Conservation (phyloP, 495 filamentous ascomycete genomes). For the Podospora fimiseda region DNA sequence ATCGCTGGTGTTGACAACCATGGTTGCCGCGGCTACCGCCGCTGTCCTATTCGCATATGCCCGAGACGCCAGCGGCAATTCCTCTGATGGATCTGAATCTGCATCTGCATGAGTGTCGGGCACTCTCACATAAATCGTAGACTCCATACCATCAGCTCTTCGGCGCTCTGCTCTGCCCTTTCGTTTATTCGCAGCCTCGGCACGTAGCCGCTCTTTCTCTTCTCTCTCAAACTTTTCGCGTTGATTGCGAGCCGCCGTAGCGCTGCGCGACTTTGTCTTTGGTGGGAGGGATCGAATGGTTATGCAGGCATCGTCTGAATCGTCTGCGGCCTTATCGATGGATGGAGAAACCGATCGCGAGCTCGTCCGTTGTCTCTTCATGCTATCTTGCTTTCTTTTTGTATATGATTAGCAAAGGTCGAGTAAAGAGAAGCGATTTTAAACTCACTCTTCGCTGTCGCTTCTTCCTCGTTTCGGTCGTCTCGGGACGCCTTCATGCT, state of each 20-base stretch:
- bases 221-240: slow-evolving; percentile 61
- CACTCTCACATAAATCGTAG: slow-evolving; percentile 15
- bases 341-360: slow-evolving; percentile 62
- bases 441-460: slow-evolving; percentile 82
- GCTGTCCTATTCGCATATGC: slow-evolving; percentile 26
- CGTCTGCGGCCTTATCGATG: slow-evolving; percentile 41
- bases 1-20: slow-evolving; percentile 16
- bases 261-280: slow-evolving; percentile 13
- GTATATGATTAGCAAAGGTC: slow-evolving; percentile 10
- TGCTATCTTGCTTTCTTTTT: slow-evolving; percentile 40
- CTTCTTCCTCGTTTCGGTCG: slow-evolving; percentile 79
- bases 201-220: slow-evolving; percentile 59
- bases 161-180: slow-evolving; percentile 69
- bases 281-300: slow-evolving; percentile 38
- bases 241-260: slow-evolving; percentile 54
- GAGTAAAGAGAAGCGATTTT: slow-evolving; percentile 2
- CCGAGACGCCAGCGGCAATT: slow-evolving; percentile 44
- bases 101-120: slow-evolving; percentile 27
- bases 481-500: slow-evolving; percentile 45
- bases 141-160: slow-evolving; percentile 64
- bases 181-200: slow-evolving; percentile 64
- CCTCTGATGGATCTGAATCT: slow-evolving; percentile 59
- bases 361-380: slow-evolving; percentile 66
- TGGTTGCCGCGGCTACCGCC: slow-evolving; percentile 14
- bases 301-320: slow-evolving; percentile 65